Base-by-base conservation (phyloP, 2,329 filamentous ascomycete species). In the Hypoxylon sp. region DNA sequence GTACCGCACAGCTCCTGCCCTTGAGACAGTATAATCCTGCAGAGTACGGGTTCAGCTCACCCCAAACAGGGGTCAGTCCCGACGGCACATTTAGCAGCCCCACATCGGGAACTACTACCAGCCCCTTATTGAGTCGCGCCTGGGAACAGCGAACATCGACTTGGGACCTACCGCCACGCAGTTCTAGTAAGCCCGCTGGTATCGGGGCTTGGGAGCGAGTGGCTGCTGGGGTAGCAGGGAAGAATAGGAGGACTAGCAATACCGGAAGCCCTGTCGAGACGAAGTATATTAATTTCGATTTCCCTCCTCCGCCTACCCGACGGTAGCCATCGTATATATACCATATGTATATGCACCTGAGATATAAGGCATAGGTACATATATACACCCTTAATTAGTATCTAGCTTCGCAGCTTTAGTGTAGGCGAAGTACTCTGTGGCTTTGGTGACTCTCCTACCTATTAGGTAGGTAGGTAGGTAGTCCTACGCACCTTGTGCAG, bases 11-110 rank as follows among this genome's bases (percentile, higher is more conserved):
- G n/a, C 73, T 77, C n/a, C 57, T 77, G 19, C 76, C 75, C 2
- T 51, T 77, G n/a, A 72, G 71, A 6, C 70, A 75, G 1, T 78
- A 78, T 43, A 76, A 77, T 41, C 77, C 77, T 2, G 74, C 75
- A 21, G 76, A 78, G 25, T 78, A 77, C 55, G 72, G 67, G 17
- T 49, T 72, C 48, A 57, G 69, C 30, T 73, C 71, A 21, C 71
- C 72, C 32, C 67, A 71, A 13, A 61, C 64, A 11, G 65, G 70
- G 34, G 52, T 30, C 34, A 60, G 58, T 2, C 59, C 60, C 19
- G 63, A 69, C 9, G 67, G 63, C 21, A 67, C 63, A 3, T 78
- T 73, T 23, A 65, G 60, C 10, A 77, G 75, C 30, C 76, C 76
- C 17, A 74, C 61, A 3, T 77, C 75, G 0, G 76, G 67, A 4